These are phyloP conservation scores for Themeda triandra DNA, from an alignment of 176 grass and related monocot genomes.

Conservation along the genomic window DNA sequence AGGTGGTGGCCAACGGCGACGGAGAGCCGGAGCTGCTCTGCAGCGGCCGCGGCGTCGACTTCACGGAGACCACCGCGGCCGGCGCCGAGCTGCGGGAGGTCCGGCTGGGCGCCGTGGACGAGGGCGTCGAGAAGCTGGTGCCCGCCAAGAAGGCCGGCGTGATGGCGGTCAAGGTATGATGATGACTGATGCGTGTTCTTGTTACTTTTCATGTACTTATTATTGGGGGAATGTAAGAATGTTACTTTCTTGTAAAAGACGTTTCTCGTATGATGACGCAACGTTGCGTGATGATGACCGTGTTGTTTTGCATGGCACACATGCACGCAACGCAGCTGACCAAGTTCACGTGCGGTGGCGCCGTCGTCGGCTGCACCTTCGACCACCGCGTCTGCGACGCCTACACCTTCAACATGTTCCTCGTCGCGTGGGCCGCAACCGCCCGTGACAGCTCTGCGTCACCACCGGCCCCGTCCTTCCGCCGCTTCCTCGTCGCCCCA, in stretches of 20 bases:
- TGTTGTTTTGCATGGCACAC: neutral
- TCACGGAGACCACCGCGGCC: conserved; percentile 23
- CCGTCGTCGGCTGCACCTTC: conserved; percentile 66
- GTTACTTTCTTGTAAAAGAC: neutral
- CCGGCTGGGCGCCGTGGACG: conserved; percentile 39
- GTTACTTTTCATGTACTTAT: too few species aligned
- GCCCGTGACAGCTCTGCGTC: neutral
- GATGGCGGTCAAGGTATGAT: conserved; percentile 51
- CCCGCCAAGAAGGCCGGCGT: conserved; percentile 53
- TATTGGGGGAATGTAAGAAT: neutral
- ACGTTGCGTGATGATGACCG: too few species aligned
- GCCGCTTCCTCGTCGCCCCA: conserved; percentile 44
- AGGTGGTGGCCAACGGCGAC: conserved; percentile 41
- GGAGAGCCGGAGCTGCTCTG: conserved; percentile 79
- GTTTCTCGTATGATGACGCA: neutral
- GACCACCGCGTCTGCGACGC: conserved; percentile 89
- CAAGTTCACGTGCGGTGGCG: conserved; percentile 54
- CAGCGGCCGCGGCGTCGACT: conserved; percentile 61
- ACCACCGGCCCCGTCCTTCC: conserved; percentile 29
- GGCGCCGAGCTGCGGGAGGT: conserved; percentile 40
- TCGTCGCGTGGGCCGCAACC: conserved; percentile 53
- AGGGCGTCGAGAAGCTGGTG: conserved; percentile 53
- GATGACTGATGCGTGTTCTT: neutral
- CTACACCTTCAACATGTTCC: conserved; percentile 88
- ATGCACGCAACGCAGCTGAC: conserved; percentile 34